Evolutionary conservation across 2,329 filamentous ascomycete genomes (phyloP).

Genomic region (Xenoacremonium recifei): DNA sequence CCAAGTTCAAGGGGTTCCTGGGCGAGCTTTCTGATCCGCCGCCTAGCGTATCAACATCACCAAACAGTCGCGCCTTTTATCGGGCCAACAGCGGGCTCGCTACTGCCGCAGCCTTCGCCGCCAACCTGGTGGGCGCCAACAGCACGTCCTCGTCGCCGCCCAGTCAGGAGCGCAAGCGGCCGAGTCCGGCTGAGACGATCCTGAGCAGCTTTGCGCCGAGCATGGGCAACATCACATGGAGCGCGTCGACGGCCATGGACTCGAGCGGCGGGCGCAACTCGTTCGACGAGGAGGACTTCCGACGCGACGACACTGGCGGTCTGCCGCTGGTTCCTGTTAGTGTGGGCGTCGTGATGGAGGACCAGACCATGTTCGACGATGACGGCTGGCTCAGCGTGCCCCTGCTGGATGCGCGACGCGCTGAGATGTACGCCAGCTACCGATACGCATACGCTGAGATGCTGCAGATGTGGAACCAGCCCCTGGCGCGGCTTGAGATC

Average conservation of each 20-base stretch:
- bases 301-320: conserved; percentile 41
- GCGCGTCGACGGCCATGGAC: conserved; percentile 44
- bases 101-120: conserved; percentile 52
- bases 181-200: conserved; percentile 62
- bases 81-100: conserved; percentile 54
- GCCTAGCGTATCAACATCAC: conserved; percentile 59
- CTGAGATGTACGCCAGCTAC: conserved; percentile 55
- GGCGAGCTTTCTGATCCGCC: conserved; percentile 47
- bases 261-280: conserved; percentile 49
- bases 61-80: conserved; percentile 48
- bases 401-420: conserved; percentile 52
- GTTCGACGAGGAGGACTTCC: conserved; percentile 52
- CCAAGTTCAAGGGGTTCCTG: conserved; percentile 44
- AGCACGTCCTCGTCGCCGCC: conserved; percentile 43
- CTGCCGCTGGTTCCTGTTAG: conserved; percentile 49
- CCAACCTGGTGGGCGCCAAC: conserved; percentile 43
- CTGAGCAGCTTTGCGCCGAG: conserved; percentile 53
- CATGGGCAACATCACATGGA: conserved; percentile 48
- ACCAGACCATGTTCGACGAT: conserved; percentile 66
- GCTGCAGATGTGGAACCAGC: conserved; percentile 64
- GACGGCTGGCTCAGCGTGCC: conserved; percentile 63
- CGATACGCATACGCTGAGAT: conserved; percentile 67
- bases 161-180: conserved; percentile 48
- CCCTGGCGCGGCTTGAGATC: conserved; percentile 62
- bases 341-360: conserved; percentile 54